These are phyloP conservation scores for Trametes pubescens DNA, from an alignment of 1,284 basidiomycete species.

Conservation along the genomic window DNA sequence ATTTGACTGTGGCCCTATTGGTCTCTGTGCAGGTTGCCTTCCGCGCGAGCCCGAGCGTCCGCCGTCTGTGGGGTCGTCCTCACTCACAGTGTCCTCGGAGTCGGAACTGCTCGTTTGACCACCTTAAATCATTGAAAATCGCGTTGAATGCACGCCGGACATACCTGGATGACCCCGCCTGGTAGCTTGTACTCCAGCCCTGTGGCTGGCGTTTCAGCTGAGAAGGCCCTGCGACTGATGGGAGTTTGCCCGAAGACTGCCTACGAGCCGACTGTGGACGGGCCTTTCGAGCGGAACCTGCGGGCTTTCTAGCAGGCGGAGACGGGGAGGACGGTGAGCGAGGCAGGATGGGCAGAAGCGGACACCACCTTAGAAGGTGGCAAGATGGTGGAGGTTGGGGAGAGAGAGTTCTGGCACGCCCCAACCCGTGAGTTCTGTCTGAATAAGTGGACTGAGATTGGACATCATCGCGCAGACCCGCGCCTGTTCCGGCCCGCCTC, in stretches of 20 bases:
- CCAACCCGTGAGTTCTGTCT: constrained; percentile 8
- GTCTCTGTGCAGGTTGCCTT: constrained; percentile 43
- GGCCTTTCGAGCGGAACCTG: constrained; percentile 33
- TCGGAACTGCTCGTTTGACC: constrained; percentile 49
- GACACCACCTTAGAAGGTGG: constrained; percentile 21
- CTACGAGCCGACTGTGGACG: constrained; percentile 29
- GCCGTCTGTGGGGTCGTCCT: constrained; percentile 54
- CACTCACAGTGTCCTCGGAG: constrained; percentile 50
- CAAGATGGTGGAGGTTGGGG: no score
- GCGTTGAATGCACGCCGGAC: constrained; percentile 23
- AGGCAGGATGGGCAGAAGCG: constrained; percentile 63
- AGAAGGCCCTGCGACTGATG: constrained; percentile 41
- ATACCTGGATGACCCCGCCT: constrained; percentile 80
- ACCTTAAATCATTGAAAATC: neutral
- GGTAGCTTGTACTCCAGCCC: constrained; percentile 87
- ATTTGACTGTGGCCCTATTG: constrained; percentile 23
- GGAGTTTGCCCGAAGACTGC: constrained; percentile 32
- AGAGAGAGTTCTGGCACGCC: constrained; percentile 11
- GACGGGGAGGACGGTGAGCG: constrained; percentile 82
- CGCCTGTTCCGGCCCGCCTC: constrained; percentile 5
- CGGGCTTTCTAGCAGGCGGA: constrained; percentile 54
- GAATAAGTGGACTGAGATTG: constrained; percentile 8
- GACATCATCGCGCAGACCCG: constrained; percentile 4
- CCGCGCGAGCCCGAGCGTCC: constrained; percentile 52
- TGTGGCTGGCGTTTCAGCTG: constrained; percentile 36